phyloP scores from a whole-genome alignment of 2,329 filamentous ascomycete genomes.

The Fusarium circinatum region DNA sequence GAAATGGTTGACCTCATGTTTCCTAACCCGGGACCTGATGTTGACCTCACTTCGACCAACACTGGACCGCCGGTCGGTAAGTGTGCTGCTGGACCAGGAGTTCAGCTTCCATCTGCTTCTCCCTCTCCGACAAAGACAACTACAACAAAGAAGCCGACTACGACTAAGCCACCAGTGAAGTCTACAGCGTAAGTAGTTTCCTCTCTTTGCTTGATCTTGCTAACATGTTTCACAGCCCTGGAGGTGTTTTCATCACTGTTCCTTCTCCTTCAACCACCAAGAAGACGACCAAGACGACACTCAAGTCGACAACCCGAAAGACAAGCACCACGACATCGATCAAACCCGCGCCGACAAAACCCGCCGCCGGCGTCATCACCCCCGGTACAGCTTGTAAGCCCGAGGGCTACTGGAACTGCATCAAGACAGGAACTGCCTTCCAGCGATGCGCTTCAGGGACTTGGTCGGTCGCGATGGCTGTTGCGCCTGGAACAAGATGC shows the following conservation, averaged over 20 bases:
- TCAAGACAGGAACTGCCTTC: conserved; percentile 50
- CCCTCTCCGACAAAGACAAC: conserved; percentile 16
- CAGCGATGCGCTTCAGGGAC: conserved; percentile 68
- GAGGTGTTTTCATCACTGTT: conserved; percentile 22
- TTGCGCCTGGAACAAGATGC: conserved; percentile 66
- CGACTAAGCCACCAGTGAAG: conserved; percentile 11
- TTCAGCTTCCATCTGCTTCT: conserved; percentile 28
- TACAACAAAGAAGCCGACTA: conserved; percentile 6
- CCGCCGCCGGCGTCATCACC: conserved; percentile 16
- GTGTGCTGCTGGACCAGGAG: conserved; percentile 30
- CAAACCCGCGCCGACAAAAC: conserved; percentile 15
- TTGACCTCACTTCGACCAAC: conserved; percentile 52
- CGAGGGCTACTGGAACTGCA: conserved; percentile 40
- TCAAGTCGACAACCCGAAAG: conserved; percentile 21
- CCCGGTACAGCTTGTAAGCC: conserved; percentile 38
- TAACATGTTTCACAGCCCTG: conserved; percentile 1
- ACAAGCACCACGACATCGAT: not conserved
- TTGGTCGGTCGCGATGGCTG: conserved; percentile 60
- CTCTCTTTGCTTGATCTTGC: not conserved
- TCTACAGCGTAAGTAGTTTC: conserved; percentile 13
- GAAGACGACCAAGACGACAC: conserved; percentile 26
- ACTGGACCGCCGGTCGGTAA: conserved; percentile 39
- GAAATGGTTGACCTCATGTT: conserved; percentile 69
- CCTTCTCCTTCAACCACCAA: conserved; percentile 3
- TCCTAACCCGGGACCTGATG: conserved; percentile 61